A percentile compares a stretch with the other conserved stretches of the same genome.
These are phyloP conservation scores for Coniochaeta pulveracea DNA, from an alignment of 2,329 filamentous ascomycete species.

Conservation along the genomic window DNA sequence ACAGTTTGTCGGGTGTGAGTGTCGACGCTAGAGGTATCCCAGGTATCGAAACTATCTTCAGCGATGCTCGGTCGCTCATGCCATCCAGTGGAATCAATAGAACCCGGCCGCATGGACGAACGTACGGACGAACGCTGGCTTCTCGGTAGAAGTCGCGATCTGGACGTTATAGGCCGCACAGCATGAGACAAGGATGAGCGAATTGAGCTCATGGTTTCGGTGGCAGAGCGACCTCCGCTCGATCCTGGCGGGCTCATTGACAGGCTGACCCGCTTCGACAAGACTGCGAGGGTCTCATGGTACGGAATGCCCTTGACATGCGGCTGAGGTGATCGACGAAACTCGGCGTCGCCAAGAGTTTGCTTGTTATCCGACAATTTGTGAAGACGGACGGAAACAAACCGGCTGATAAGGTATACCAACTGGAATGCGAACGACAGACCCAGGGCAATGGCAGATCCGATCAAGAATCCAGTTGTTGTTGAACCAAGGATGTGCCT, in stretches of 20 bases:
- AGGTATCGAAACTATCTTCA: constrained; percentile 61
- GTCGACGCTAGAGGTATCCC: constrained; percentile 62
- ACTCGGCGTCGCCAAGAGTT: constrained; percentile 22
- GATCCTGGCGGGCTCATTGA: constrained; percentile 32
- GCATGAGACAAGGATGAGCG: constrained; percentile 34
- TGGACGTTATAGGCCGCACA: constrained; percentile 45
- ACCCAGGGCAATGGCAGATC: constrained; percentile 31
- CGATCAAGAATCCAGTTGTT: constrained; percentile 26
- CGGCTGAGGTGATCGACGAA: constrained; percentile 17
- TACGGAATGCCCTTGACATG: constrained; percentile 44
- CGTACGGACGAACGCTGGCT: constrained; percentile 16
- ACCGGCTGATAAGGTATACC: constrained; percentile 33
- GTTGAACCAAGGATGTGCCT: constrained; percentile 21
- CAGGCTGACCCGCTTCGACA: constrained; percentile 19
- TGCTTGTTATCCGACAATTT: too few species aligned
- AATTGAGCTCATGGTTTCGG: constrained; percentile 34
- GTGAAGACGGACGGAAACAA: too few species aligned
- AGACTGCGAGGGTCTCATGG: constrained; percentile 27
- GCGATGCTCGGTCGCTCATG: constrained; percentile 21
- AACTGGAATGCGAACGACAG: constrained; percentile 34
- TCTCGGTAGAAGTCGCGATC: constrained; percentile 37
- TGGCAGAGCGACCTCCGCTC: constrained; percentile 29
- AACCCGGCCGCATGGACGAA: constrained; percentile 31
- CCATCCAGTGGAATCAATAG: constrained; percentile 32
- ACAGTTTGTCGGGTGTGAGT: constrained; percentile 48